Base-by-base conservation (phyloP, 2,329 filamentous ascomycete genomes). In the Phaeosphaeriaceae sp. region DNA sequence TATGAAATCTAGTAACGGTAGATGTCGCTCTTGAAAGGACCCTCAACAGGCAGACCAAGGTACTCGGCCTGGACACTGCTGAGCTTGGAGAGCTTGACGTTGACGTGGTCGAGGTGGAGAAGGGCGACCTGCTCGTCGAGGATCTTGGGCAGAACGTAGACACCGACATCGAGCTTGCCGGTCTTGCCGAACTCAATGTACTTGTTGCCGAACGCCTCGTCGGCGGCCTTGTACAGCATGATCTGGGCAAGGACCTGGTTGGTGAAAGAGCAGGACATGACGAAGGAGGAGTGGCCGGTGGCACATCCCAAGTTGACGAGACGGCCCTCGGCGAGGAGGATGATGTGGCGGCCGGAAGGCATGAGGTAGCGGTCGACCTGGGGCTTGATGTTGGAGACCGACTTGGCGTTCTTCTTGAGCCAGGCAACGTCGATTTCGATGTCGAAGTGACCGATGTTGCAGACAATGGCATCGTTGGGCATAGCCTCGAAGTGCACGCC, bases 241-340 rank as follows among this genome's bases (percentile, higher is more conserved):
- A 99, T 98, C 87, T 99, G 95, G 71, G 95, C 95, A 80, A 99
- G 92, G 75, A 98, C 95, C 88, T 99, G 95, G 91, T 99, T 99
- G 88, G 93, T 96, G 91, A 99, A 99, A 67, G 94, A 98, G 91
- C 95, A 99, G 75, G 93, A 97, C 95, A 99, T 98, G 86, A 99
- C 95, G 83, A 99, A 99, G 53, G 94, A 98, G 71, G 93, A 97
- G 91, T 99, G 95, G 72, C 95, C 95, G 67, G 95, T 99, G 79
- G 95, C 95, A 83, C 95, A 99, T 82, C 95, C 95, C 74, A 99
- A 87, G 90, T 99, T 99, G 85, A 99, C 95, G 68, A 99, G 91
- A 86, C 95, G 94, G 73, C 95, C 95, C 86, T 98, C 95, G 66
- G 95, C 95, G 67, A 99, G 89, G 76, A 99, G 93, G 83, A 99